These are phyloP conservation scores for Trichoderma breve DNA, from an alignment of 2,329 filamentous ascomycete species.

Conservation along the genomic window DNA sequence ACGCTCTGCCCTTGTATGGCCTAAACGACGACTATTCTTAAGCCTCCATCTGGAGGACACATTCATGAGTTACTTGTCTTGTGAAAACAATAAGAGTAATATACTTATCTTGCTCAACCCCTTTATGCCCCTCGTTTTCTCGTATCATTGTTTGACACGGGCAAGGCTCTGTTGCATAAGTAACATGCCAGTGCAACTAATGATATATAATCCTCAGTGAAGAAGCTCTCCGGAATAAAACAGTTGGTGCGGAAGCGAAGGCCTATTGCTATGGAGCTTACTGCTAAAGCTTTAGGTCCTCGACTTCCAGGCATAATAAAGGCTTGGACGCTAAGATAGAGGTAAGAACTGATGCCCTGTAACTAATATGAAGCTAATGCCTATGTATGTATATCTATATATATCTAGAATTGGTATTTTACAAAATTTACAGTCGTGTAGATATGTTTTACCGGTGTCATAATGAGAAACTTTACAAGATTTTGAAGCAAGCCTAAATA, in stretches of 20 bases:
- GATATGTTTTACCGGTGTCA: too few species aligned
- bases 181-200: not conserved
- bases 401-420: too few species aligned
- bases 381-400: too few species aligned
- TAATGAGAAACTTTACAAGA: too few species aligned
- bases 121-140: not conserved
- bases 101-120: not conserved
- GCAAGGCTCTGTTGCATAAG: not conserved
- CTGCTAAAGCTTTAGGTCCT: not conserved
- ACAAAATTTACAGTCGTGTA: too few species aligned
- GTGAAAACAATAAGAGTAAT: not conserved
- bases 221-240: not conserved
- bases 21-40: not conserved
- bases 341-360: not conserved
- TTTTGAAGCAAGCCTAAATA: too few species aligned
- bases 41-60: not conserved
- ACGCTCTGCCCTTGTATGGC: not conserved
- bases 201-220: not conserved
- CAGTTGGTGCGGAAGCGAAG: not conserved
- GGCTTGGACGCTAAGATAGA: not conserved
- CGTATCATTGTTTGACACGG: not conserved
- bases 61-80: not conserved
- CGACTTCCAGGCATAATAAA: not conserved
- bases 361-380: not conserved
- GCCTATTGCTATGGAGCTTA: not conserved